Evolutionary conservation across 176 grass and related monocot species (phyloP), one percentile per base, ranked within the genome.

Genomic region (Paspalum notatum): DNA sequence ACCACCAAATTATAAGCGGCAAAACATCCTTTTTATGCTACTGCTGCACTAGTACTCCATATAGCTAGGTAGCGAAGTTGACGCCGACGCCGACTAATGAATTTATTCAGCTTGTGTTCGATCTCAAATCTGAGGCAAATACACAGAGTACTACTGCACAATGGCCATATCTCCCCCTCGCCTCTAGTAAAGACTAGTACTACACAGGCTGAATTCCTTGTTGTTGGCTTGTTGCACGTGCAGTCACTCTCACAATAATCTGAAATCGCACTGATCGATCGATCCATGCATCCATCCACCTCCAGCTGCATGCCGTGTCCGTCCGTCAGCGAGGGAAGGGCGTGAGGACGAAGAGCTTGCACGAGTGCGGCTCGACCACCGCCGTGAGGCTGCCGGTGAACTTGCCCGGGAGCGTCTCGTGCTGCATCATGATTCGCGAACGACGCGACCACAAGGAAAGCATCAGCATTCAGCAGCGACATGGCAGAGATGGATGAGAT

Each of bases 301-400:
- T 32, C 32, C 32, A 2, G 32, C 32, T 32, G 32, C 32, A 32
- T 32, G 1, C 32, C 3, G 32, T 32, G 32, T 32, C 32, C 32
- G 32, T 32, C 3, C 68, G 47, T 49, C 46, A 63, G 43, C 43
- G 51, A 32, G 17, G 26, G 50, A 92, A 53, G 5, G 84, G 89
- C 9, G 83, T 87, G 48, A 94, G 83, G 73, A 95, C 56, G 89
- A 92, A 92, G 53, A 92, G 66, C 80, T 76, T 92, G 82, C 87
- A 95, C 16, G 79, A 92, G 79, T 84, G 92, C 46, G 92, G 71
- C 26, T 14, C 80, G 18, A 94, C 73, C 16, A 41, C 72, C 3
- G 75, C 80, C 62, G 86, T 87, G 24, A 94, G 38, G 51, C 76
- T 73, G 48, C 76, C 63, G 51, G 63, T 74, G 22, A 94, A 75